phyloP scores from a whole-genome alignment of 768 basidiomycete genomes.

The Megacollybia marginata region DNA sequence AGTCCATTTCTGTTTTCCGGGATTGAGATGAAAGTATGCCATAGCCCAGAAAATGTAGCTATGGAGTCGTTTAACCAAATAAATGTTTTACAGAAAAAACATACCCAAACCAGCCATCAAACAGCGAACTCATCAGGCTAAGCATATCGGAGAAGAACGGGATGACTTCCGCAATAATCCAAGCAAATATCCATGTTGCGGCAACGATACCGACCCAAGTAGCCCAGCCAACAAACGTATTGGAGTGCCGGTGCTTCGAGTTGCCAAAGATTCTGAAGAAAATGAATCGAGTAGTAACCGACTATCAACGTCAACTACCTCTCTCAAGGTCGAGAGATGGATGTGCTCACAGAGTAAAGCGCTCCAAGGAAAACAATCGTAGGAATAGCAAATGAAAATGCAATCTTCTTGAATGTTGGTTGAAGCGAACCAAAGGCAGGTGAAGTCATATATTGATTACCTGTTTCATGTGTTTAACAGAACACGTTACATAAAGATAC shows the following conservation, averaged over 20 bases:
- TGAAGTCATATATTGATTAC: constrained; percentile 36
- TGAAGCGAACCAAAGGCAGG: constrained; percentile 36
- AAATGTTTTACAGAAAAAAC: not conserved
- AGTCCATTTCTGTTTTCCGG: constrained; percentile 26
- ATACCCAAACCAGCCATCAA: constrained; percentile 31
- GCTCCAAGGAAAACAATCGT: constrained; percentile 38
- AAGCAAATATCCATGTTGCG: constrained; percentile 24
- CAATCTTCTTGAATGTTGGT: constrained; percentile 30
- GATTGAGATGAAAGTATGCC: constrained; percentile 33
- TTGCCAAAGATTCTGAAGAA: constrained; percentile 36
- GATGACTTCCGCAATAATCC: constrained; percentile 26
- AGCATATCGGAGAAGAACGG: constrained; percentile 34
- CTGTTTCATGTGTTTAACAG: constrained; percentile 7
- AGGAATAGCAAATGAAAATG: constrained; percentile 39
- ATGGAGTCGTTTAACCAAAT: constrained; percentile 2
- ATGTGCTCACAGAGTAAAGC: constrained; percentile 30
- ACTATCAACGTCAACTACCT: constrained; percentile 15
- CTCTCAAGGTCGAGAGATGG: not conserved
- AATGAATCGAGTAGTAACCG: constrained; percentile 34
- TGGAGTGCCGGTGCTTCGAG: constrained; percentile 29
- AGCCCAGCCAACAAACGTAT: constrained; percentile 23
- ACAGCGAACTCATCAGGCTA: constrained; percentile 33
- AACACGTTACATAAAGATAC: not conserved
- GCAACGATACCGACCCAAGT: constrained; percentile 24
- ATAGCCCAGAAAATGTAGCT: constrained; percentile 38